Conservation (phyloP, 2,329 filamentous ascomycete genomes). For the Alternaria rosae region DNA sequence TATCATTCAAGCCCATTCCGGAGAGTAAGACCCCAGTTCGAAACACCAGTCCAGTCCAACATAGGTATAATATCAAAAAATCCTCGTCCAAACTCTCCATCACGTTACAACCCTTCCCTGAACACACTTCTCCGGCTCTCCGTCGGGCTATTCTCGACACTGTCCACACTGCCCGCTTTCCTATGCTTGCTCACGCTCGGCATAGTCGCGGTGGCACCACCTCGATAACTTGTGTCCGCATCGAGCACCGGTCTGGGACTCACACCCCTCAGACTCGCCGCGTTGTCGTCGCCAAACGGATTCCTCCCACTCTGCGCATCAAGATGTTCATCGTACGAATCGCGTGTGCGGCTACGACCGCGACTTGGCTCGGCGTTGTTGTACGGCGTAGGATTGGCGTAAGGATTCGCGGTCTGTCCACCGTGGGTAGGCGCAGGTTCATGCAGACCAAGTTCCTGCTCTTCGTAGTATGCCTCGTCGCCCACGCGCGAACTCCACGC, state of each 20-base stretch:
- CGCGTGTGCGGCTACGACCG: constrained; percentile 59
- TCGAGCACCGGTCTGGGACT: constrained; percentile 73
- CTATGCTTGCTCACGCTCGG: constrained; percentile 45
- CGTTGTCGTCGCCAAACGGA: constrained; percentile 54
- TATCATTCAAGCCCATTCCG: neutral
- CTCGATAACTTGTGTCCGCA: constrained; percentile 52
- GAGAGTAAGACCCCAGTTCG: too few relatives aligned
- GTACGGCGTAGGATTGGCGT: constrained; percentile 11
- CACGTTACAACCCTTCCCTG: constrained; percentile 69
- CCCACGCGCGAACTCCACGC: constrained; percentile 86
- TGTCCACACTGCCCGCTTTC: constrained; percentile 43
- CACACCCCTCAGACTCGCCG: constrained; percentile 67
- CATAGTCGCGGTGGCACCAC: constrained; percentile 50
- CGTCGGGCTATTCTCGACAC: constrained; percentile 66
- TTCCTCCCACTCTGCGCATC: constrained; percentile 40
- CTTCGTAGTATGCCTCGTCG: constrained; percentile 79
- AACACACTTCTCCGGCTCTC: constrained; percentile 73
- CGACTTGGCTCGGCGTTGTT: constrained; percentile 40
- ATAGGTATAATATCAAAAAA: neutral
- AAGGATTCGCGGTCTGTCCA: constrained; percentile 47
- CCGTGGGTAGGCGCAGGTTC: constrained; percentile 47
- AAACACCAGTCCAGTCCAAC: too few relatives aligned
- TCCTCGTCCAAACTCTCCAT: too few relatives aligned
- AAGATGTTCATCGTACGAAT: constrained; percentile 48
- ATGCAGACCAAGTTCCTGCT: constrained; percentile 72